Percentiles rank a stretch among this genome's conserved stretches.
phyloP scores from a whole-genome alignment of 202 grass and related monocot species.

The Setaria italica region DNA sequence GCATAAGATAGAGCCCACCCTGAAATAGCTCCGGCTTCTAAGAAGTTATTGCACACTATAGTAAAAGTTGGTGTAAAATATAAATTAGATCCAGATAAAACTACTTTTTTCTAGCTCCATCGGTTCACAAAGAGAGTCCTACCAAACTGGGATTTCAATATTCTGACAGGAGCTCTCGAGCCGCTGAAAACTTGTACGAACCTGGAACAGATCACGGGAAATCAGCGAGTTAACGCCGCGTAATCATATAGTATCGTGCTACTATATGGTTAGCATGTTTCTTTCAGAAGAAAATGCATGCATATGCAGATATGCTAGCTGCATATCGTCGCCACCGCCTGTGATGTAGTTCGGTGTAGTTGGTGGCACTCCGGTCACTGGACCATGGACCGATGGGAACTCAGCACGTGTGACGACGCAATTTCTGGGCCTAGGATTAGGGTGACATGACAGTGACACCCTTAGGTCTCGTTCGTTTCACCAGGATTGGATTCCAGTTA shows the following conservation, averaged over 20 bases:
- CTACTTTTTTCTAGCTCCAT: too few relatives aligned
- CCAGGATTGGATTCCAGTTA: too few relatives aligned
- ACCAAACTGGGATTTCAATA: not conserved
- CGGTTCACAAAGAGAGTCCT: too few relatives aligned
- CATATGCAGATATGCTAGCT: not conserved
- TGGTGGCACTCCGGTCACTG: not conserved
- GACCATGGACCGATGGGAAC: not conserved
- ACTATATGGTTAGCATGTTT: not conserved
- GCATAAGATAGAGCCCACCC: too few relatives aligned
- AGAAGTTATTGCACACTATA: too few relatives aligned
- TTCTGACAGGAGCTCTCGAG: not conserved
- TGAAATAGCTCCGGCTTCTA: too few relatives aligned
- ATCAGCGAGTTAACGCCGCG: not conserved
- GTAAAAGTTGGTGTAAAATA: too few relatives aligned
- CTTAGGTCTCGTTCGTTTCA: too few relatives aligned
- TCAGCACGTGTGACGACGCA: not conserved
- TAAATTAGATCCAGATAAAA: too few relatives aligned
- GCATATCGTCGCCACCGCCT: not conserved
- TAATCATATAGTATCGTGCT: not conserved
- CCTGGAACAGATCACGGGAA: not conserved
- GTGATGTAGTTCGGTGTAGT: not conserved
- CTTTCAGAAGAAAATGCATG: slow-evolving; percentile 2
- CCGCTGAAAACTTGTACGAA: not conserved
- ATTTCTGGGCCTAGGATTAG: not conserved
- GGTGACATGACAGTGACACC: slow-evolving; percentile 18